Percentiles rank a stretch among this genome's conserved stretches.
These are phyloP conservation scores for Aristolochia contorta DNA, from an alignment of 164 flowering plant species.

Conservation along the genomic window DNA sequence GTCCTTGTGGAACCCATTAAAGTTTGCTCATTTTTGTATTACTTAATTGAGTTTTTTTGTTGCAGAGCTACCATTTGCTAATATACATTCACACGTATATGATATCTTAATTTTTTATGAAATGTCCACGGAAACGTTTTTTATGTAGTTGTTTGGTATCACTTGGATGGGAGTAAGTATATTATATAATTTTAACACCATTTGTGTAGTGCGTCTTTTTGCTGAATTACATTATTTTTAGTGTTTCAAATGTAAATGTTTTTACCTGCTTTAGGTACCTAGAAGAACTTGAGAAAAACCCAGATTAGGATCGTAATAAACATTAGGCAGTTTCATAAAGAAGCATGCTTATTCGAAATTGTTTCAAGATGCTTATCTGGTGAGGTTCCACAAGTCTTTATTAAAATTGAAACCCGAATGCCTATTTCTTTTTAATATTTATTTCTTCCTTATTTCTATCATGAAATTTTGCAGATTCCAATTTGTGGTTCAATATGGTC, in stretches of 20 bases:
- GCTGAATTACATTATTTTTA: no score
- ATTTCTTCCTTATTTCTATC: not conserved
- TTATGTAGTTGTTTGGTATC: no score
- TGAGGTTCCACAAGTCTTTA: slow-evolving; percentile 23
- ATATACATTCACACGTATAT: no score
- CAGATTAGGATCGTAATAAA: slow-evolving; percentile 65
- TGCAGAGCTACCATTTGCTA: no score
- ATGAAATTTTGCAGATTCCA: slow-evolving; percentile 48
- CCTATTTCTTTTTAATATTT: not conserved
- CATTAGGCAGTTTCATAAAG: slow-evolving; percentile 68
- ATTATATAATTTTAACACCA: no score
- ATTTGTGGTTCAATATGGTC: slow-evolving; percentile 94
- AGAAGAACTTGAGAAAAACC: slow-evolving; percentile 65
- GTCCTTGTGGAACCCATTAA: no score
- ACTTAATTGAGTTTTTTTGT: no score
- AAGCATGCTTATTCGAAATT: slow-evolving; percentile 71
- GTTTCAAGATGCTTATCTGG: slow-evolving; percentile 85
- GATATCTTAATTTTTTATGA: no score
- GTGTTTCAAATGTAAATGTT: not conserved
- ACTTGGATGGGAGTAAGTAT: no score
- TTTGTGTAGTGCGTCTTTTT: no score
- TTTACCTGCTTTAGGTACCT: slow-evolving; percentile 43
- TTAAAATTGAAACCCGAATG: not conserved
- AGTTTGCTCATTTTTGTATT: no score
- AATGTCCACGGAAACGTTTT: no score